Evolutionary conservation across 2,329 filamentous ascomycete genomes (phyloP), one percentile per base, ranked within the genome.

Genomic region (Magnaporthiopsis poae): DNA sequence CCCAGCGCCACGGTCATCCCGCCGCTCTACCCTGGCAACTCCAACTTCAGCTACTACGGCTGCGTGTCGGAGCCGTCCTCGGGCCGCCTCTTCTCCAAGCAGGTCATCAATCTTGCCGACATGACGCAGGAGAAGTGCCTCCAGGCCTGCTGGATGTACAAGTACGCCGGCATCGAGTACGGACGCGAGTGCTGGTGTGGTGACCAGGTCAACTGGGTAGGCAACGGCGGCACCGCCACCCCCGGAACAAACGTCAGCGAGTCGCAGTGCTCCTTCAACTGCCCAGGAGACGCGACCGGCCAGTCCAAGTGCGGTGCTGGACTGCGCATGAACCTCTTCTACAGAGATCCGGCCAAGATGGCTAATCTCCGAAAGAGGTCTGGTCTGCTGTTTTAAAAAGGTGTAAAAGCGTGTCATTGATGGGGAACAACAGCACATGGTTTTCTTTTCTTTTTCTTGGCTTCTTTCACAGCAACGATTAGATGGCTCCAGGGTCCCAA

Each of bases 161-260:
- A 68, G 15, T 78, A 76, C 66, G 76, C 75, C 7, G 78, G 77
- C 2, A 70, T 79, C 25, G 76, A 79, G 70, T 76, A 77, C 66
- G 76, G 76, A 9, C 70, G 72, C 18, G 64, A 80, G 68, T 81
- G 80, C 71, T 79, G 76, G 72, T 80, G 78, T 64, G 76, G 75
- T 21, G 71, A 77, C 63, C 11, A 29, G 11, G 61, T 73, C 33
- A 67, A 69, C 9, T 73, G 72, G 46, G 36, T 68, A 1, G 73
- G 72, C 36, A 69, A 73, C 66, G 39, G 65, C 21, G 68, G 63
- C 33, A 18, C 39, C 15, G 69, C 66, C 46, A 68, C 67, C 13
- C 33, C 67, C 1, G 63, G 68, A 29, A 35, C 1, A 21, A 62
- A 61, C 4, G 15, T 66, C 9, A 59, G 21, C 29, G 62, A 64